Percentiles rank a stretch among this genome's conserved stretches.
Conservation (phyloP, 2,329 filamentous ascomycete genomes). For the Zasmidium citrigriseum region DNA sequence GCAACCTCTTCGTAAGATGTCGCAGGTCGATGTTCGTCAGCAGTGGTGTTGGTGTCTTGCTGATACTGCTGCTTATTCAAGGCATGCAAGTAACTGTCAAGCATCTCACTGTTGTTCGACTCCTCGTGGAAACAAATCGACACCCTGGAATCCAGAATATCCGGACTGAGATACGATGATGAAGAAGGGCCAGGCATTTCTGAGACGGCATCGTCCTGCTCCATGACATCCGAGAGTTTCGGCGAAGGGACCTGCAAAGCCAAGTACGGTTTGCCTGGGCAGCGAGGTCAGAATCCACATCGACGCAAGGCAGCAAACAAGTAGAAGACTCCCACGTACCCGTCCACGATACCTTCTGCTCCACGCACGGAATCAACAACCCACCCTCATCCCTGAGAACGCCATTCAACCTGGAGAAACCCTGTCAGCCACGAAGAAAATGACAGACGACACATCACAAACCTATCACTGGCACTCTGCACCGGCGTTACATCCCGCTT, state of each 20-base stretch:
- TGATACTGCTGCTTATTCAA: conserved; percentile 24
- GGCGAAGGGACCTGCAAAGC: conserved; percentile 21
- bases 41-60: conserved; percentile 2
- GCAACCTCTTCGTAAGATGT: conserved; percentile 24
- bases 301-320: not conserved
- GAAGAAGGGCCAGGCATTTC: not conserved
- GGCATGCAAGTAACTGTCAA: conserved; percentile 32
- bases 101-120: conserved; percentile 22
- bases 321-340: conserved; percentile 25
- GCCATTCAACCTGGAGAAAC: conserved; percentile 15
- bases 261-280: conserved; percentile 29
- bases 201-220: not conserved
- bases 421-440: conserved; percentile 10
- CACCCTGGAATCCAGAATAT: conserved; percentile 35
- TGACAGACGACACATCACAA: conserved; percentile 5
- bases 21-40: conserved; percentile 13
- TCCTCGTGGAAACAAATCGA: conserved; percentile 37
- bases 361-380: conserved; percentile 29
- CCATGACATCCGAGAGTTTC: not conserved
- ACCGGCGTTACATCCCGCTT: conserved; percentile 14
- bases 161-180: conserved; percentile 18
- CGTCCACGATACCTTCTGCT: conserved; percentile 37
- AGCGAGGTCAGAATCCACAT: conserved; percentile 11
- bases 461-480: conserved; percentile 27
- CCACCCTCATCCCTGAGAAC: conserved; percentile 31